These are phyloP conservation scores for Fonsecaea erecta DNA, from an alignment of 2,329 filamentous ascomycete genomes.

Conservation along the genomic window DNA sequence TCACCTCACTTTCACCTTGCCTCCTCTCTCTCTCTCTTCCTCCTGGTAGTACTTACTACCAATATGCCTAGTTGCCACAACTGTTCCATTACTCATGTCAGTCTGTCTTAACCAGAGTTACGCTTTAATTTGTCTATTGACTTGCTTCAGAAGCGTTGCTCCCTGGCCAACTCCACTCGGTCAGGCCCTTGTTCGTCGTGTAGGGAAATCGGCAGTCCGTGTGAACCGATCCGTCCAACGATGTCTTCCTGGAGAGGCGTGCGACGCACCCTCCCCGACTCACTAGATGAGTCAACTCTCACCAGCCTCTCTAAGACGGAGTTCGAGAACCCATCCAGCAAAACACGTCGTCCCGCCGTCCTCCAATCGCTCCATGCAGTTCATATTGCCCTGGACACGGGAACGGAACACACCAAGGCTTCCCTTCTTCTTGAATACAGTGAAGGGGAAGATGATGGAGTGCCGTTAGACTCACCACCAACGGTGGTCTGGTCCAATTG, in stretches of 20 bases:
- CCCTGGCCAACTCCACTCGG: not conserved
- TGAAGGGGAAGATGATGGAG: not conserved
- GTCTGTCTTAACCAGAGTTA: not conserved
- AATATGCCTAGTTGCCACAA: not conserved
- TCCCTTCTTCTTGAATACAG: not conserved
- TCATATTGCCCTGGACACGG: conserved; percentile 4
- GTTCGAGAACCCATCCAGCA: not conserved
- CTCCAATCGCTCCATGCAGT: not conserved
- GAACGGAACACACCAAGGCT: not conserved
- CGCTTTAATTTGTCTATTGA: not conserved
- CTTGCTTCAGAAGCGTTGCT: not conserved
- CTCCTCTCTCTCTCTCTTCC: too few relatives aligned
- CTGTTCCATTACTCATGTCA: not conserved
- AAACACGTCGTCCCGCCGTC: not conserved
- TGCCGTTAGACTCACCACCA: not conserved
- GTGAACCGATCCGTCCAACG: not conserved
- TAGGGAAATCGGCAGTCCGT: not conserved
- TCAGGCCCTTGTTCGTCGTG: not conserved
- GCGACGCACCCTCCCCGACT: not conserved
- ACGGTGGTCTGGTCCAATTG: not conserved
- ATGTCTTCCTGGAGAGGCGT: not conserved
- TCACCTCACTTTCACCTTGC: not conserved
- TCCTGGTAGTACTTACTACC: too few relatives aligned
- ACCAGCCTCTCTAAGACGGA: not conserved
- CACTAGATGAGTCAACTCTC: not conserved